phyloP scores from a whole-genome alignment of 768 basidiomycete genomes.

The Calocera cornea region DNA sequence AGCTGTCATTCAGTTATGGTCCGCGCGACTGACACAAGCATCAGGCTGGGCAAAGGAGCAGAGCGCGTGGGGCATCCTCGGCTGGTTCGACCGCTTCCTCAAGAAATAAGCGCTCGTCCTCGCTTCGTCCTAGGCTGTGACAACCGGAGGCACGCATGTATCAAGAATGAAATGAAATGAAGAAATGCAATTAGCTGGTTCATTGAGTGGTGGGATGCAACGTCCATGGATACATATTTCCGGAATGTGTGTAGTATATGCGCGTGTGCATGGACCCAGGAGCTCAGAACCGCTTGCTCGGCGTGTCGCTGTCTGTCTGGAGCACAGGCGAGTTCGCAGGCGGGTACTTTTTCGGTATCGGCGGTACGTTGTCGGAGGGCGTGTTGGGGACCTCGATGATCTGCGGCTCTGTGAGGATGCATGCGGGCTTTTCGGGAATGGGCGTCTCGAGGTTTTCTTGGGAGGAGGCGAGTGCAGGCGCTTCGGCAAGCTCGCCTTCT shows the following conservation, averaged over 20 bases:
- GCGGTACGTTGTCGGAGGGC: constrained; percentile 6
- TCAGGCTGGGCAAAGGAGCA: neutral
- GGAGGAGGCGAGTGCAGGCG: constrained; percentile 1
- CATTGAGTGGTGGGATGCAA: constrained; percentile 2
- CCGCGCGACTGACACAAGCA: neutral
- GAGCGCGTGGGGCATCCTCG: neutral
- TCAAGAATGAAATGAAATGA: neutral
- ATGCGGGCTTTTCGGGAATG: neutral
- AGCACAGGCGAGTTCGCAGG: constrained; percentile 13
- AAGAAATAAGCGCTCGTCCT: neutral
- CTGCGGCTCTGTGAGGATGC: constrained; percentile 3
- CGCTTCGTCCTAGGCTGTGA: neutral
- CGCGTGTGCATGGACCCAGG: neutral
- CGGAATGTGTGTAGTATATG: neutral
- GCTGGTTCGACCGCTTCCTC: constrained; percentile 1
- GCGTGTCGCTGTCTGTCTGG: neutral
- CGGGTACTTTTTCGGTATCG: constrained; percentile 7
- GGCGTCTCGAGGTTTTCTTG: neutral
- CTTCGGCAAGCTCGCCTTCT: neutral
- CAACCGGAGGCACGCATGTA: neutral
- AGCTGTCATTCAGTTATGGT: neutral
- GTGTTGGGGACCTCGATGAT: constrained; percentile 9
- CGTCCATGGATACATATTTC: neutral
- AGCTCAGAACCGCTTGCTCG: neutral
- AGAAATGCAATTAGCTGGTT: neutral